Percentiles rank a stretch among this genome's conserved stretches.
These are phyloP conservation scores for Thelonectria olida DNA, from an alignment of 2,329 filamentous ascomycete genomes.

Conservation along the genomic window DNA sequence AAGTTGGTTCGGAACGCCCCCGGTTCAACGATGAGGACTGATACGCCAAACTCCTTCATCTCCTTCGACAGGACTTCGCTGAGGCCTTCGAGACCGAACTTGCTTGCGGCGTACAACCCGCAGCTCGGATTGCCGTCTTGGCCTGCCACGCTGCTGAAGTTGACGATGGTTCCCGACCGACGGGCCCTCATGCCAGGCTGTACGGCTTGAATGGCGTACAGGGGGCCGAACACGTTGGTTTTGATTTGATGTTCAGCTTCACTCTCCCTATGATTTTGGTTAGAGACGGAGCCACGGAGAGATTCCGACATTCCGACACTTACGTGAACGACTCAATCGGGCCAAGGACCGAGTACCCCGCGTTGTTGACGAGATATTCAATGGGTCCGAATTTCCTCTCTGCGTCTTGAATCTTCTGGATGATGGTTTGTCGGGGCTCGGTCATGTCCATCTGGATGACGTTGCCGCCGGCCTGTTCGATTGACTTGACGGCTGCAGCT, in stretches of 20 bases:
- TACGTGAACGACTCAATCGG: constrained; percentile 39
- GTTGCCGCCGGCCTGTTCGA: constrained; percentile 36
- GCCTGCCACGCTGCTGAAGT: constrained; percentile 56
- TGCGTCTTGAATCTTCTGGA: constrained; percentile 33
- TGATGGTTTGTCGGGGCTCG: constrained; percentile 36
- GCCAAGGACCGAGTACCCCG: constrained; percentile 49
- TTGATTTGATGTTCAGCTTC: constrained; percentile 53
- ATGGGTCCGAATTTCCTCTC: constrained; percentile 45
- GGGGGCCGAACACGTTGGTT: constrained; percentile 59
- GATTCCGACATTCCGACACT: constrained; percentile 11
- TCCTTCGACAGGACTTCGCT: constrained; percentile 54
- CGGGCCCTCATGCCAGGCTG: constrained; percentile 57
- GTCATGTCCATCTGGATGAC: constrained; percentile 43
- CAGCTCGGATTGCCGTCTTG: constrained; percentile 49
- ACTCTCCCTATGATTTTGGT: constrained; percentile 39
- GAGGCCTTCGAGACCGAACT: constrained; percentile 53
- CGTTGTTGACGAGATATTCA: constrained; percentile 63
- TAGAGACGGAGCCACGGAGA: neutral
- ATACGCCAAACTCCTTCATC: constrained; percentile 53
- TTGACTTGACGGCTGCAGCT: constrained; percentile 25
- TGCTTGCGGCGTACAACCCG: constrained; percentile 56
- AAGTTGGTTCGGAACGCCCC: constrained; percentile 62
- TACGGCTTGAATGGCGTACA: constrained; percentile 57
- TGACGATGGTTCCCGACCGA: constrained; percentile 53
- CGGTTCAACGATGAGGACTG: constrained; percentile 56